These are phyloP conservation scores for Tetrahymena thermophila DNA, from an alignment of 73 alveolate genomes.

Conservation along the genomic window DNA sequence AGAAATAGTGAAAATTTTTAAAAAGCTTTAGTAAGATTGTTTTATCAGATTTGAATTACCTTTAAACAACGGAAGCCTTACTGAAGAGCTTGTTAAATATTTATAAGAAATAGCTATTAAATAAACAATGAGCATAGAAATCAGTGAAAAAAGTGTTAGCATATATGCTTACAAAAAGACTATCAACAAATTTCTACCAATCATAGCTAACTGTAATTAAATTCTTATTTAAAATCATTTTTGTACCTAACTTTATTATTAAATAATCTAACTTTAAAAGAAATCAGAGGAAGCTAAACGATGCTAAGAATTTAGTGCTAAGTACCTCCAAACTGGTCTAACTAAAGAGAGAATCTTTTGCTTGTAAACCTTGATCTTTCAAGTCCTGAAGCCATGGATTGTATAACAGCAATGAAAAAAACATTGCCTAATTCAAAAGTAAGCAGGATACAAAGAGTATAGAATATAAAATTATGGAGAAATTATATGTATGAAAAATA, in stretches of 20 bases:
- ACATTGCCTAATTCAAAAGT: background rate
- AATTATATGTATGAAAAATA: background rate
- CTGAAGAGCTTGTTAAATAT: background rate
- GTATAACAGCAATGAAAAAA: background rate
- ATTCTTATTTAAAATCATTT: background rate
- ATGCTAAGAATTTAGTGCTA: background rate
- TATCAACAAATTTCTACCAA: background rate
- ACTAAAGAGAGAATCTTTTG: background rate
- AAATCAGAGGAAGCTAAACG: background rate
- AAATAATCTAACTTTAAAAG: background rate
- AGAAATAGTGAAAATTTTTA: background rate
- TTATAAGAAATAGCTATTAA: background rate
- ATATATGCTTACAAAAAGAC: background rate
- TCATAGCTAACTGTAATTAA: background rate
- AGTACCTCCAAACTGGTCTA: background rate
- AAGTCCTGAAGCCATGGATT: background rate
- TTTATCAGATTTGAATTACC: background rate
- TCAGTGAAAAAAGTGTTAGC: background rate
- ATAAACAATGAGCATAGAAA: background rate
- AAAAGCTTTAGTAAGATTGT: background rate
- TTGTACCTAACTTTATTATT: background rate
- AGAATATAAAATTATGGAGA: background rate
- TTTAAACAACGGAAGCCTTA: background rate
- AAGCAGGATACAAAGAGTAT: background rate
- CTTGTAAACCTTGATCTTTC: background rate